Conservation (phyloP, 2,329 filamentous ascomycete species). For the Aureobasidium subglaciale region DNA sequence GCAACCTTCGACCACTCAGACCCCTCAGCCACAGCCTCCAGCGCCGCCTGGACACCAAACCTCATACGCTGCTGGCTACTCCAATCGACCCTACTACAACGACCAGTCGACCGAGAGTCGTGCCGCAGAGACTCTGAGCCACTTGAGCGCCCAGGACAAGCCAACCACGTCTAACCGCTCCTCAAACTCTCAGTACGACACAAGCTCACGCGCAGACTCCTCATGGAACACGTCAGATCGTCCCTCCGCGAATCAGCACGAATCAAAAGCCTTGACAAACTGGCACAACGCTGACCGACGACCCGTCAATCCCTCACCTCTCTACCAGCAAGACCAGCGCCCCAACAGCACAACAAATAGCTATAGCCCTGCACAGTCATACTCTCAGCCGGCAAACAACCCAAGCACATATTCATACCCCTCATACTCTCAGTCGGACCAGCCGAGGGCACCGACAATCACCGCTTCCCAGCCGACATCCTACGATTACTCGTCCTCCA, state of each 20-base stretch:
- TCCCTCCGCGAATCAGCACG: background rate
- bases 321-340: slow-evolving; percentile 4
- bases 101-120: slow-evolving; percentile 15
- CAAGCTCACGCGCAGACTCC: background rate
- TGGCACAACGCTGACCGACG: slow-evolving; percentile 6
- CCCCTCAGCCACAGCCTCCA: slow-evolving; percentile 12
- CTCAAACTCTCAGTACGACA: background rate
- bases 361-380: slow-evolving; percentile 7
- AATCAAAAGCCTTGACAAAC: background rate
- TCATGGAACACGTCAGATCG: slow-evolving; percentile 7
- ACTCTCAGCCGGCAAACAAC: background rate
- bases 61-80: background rate
- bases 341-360: background rate
- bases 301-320: background rate
- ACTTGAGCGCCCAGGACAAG: slow-evolving; percentile 15
- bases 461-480: background rate
- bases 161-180: background rate
- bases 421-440: slow-evolving; percentile 4
- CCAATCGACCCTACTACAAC: background rate
- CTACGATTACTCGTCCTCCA: background rate
- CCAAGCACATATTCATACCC: slow-evolving; percentile 8
- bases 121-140: slow-evolving; percentile 17
- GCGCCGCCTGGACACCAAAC: slow-evolving; percentile 3
- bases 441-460: slow-evolving; percentile 7
- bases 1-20: slow-evolving; percentile 3